These are phyloP conservation scores for Poa pratensis DNA, from an alignment of 176 grass and related monocot genomes.

Conservation along the genomic window DNA sequence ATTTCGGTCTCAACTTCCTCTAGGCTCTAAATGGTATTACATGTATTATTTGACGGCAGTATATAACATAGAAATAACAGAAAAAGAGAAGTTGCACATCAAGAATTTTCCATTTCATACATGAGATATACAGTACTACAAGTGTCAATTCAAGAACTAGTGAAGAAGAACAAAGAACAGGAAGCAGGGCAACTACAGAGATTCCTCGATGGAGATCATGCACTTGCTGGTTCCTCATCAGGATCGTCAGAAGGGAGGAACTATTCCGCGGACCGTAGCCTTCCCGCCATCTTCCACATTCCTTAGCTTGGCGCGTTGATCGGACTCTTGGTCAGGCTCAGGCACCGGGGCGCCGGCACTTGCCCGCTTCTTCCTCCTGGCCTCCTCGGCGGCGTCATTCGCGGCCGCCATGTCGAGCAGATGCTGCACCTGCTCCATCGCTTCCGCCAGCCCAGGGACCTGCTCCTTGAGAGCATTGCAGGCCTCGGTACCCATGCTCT, in stretches of 20 bases:
- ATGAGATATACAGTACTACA: background rate
- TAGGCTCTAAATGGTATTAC: background rate
- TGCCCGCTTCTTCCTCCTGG: slow-evolving; percentile 30
- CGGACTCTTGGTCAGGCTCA: background rate
- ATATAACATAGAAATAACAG: background rate
- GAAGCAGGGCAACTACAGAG: too few species aligned
- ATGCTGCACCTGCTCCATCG: slow-evolving; percentile 25
- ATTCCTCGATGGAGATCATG: background rate
- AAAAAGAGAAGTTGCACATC: background rate
- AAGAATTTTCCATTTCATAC: background rate
- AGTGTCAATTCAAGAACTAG: background rate
- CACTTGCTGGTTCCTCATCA: background rate
- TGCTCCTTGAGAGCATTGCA: background rate
- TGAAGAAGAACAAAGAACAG: background rate
- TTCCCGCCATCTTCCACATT: slow-evolving; percentile 8
- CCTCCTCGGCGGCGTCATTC: slow-evolving; percentile 2
- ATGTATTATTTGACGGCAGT: background rate
- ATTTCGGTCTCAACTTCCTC: background rate
- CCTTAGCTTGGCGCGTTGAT: background rate
- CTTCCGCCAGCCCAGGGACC: background rate
- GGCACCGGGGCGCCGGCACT: background rate
- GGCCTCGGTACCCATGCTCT: background rate
- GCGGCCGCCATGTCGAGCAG: slow-evolving; percentile 39
- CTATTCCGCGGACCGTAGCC: background rate
- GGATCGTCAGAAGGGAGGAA: background rate